Conservation (phyloP, 1,284 basidiomycete genomes). For the Leccinum glutinopallens region DNA sequence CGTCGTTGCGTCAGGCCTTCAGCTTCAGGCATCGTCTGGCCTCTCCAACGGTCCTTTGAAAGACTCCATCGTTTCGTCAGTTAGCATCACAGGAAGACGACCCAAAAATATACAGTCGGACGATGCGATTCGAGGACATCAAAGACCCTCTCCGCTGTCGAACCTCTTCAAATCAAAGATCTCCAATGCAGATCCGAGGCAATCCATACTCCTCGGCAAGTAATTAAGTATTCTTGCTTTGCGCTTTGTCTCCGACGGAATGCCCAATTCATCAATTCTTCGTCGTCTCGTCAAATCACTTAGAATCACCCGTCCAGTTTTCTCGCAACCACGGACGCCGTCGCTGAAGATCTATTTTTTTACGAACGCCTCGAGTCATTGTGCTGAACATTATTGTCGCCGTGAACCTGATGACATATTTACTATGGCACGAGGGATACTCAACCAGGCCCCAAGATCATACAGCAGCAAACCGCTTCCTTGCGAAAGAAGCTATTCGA, state of each 20-base stretch:
- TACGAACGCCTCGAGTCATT: too few relatives aligned
- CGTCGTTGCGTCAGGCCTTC: too few relatives aligned
- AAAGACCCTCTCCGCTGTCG: too few relatives aligned
- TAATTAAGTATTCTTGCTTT: conserved; percentile 32
- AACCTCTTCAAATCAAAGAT: conserved; percentile 16
- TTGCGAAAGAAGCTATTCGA: conserved; percentile 62
- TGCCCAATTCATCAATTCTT: conserved; percentile 55
- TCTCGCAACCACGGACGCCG: too few relatives aligned
- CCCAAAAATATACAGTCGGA: too few relatives aligned
- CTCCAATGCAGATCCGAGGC: not conserved
- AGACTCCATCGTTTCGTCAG: too few relatives aligned
- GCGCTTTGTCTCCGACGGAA: conserved; percentile 55
- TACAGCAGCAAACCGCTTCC: conserved; percentile 66
- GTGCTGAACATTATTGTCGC: conserved; percentile 71
- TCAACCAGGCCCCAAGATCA: conserved; percentile 70
- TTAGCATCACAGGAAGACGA: too few relatives aligned
- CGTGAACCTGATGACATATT: conserved; percentile 68
- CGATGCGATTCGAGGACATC: too few relatives aligned
- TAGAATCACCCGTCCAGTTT: too few relatives aligned
- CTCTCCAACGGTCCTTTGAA: too few relatives aligned
- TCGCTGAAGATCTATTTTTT: too few relatives aligned
- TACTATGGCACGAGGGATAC: conserved; percentile 79
- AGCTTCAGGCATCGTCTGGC: too few relatives aligned
- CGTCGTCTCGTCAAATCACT: conserved; percentile 39
- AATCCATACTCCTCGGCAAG: conserved; percentile 44